These are phyloP conservation scores for Fraxinus baroniana DNA, from an alignment of 305 asterid genomes.

Conservation along the genomic window DNA sequence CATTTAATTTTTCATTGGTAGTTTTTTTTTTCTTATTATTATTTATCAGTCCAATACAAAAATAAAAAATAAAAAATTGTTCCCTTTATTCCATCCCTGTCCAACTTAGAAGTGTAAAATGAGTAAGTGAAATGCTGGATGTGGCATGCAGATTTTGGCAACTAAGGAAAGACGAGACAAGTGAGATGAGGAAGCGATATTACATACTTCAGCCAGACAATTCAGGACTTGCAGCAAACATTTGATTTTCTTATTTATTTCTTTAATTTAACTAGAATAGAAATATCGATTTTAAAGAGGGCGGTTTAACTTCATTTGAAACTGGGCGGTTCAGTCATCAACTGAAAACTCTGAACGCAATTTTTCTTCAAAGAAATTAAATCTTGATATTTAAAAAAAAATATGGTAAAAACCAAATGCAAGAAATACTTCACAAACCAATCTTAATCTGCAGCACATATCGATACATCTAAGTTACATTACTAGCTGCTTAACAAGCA, in stretches of 20 bases:
- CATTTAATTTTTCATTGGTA: no score
- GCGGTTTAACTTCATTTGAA: not conserved
- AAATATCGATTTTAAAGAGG: not conserved
- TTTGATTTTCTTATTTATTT: not conserved
- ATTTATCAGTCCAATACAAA: not conserved
- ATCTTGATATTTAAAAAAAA: slow-evolving; percentile 28
- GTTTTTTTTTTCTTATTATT: no score
- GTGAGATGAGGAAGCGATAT: not conserved
- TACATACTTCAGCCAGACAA: not conserved
- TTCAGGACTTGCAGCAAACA: not conserved
- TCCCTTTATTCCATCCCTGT: not conserved
- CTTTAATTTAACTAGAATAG: not conserved
- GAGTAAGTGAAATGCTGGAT: not conserved
- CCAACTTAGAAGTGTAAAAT: not conserved
- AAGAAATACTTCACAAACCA: slow-evolving; percentile 44
- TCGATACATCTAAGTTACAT: slow-evolving; percentile 49
- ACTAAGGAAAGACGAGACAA: not conserved
- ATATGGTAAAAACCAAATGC: slow-evolving; percentile 30
- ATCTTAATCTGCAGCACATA: slow-evolving; percentile 38
- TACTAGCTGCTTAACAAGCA: slow-evolving; percentile 36
- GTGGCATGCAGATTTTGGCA: not conserved
- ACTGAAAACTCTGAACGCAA: no score
- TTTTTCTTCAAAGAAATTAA: not conserved
- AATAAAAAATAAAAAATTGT: no score
- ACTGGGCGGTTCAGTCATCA: not conserved